Conservation (phyloP, 2,329 filamentous ascomycete species). For the Aspergillus hiratsukae region DNA sequence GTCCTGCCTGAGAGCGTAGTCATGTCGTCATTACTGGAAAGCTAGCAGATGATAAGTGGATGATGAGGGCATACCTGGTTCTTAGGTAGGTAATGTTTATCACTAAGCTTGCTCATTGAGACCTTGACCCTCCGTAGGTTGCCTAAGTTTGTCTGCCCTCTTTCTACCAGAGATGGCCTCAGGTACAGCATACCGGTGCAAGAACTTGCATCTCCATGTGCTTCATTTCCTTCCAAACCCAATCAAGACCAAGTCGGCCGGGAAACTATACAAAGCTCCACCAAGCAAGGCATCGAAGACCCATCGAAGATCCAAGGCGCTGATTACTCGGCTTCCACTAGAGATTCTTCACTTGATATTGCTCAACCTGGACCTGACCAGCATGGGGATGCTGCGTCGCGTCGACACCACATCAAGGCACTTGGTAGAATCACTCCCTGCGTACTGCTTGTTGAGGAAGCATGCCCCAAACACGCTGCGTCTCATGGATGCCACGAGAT, state of each 20-base stretch:
- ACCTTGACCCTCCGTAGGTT: background rate
- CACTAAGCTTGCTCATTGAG: background rate
- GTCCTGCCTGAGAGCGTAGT: no score
- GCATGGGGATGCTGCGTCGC: constrained; percentile 3
- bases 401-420: background rate
- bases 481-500: background rate
- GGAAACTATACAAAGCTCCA: constrained; percentile 2
- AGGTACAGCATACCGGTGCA: background rate
- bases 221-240: background rate
- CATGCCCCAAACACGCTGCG: constrained; percentile 1
- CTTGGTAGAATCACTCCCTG: constrained; percentile 5
- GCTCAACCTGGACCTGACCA: constrained; percentile 2
- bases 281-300: background rate
- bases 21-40: no score
- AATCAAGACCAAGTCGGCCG: background rate
- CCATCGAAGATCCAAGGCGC: background rate
- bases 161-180: background rate
- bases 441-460: background rate
- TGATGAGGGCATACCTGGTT: background rate
- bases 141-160: background rate
- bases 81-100: background rate
- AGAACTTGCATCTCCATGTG: background rate
- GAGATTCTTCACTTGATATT: constrained; percentile 3
- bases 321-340: background rate
- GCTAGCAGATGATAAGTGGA: background rate